Evolutionary conservation across 164 flowering plant species (phyloP).

Genomic region (Stephania japonica): DNA sequence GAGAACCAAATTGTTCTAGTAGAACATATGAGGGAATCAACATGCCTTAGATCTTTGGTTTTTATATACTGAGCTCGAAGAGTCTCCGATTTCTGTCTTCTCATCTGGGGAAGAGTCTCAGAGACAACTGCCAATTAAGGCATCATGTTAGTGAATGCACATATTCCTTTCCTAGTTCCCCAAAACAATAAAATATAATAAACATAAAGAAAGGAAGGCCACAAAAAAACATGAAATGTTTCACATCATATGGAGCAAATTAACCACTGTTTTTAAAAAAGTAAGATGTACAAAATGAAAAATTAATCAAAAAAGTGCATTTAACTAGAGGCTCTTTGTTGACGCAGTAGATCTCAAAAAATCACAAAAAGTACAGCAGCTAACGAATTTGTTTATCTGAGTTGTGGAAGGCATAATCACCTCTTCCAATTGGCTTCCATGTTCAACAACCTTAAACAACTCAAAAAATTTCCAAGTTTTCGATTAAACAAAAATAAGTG

Average conservation of each 20-base stretch:
- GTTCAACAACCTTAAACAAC: not conserved
- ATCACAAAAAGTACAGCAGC: not conserved
- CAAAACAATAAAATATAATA: not conserved
- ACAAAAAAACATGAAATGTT: not conserved
- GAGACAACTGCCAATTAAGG: slow-evolving; percentile 17
- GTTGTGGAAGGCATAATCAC: not conserved
- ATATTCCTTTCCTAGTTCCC: not conserved
- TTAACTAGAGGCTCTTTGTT: not conserved
- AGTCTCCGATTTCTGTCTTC: slow-evolving; percentile 87
- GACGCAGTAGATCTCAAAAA: not conserved
- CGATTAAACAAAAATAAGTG: not conserved
- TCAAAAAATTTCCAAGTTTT: not conserved
- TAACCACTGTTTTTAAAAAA: not conserved
- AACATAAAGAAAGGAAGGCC: not conserved
- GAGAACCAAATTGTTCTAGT: not conserved
- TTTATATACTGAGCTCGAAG: slow-evolving; percentile 81
- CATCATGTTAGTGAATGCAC: slow-evolving; percentile 3
- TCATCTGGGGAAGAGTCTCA: slow-evolving; percentile 41
- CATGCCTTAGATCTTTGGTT: slow-evolving; percentile 70
- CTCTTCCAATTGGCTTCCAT: not conserved
- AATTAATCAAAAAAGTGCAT: not conserved
- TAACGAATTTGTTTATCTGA: not conserved
- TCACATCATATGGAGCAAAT: not conserved
- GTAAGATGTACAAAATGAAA: not conserved
- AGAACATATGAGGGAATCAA: slow-evolving; percentile 4